Base-by-base conservation (phyloP, 2,329 filamentous ascomycete species). In the Cordyceps sp. region DNA sequence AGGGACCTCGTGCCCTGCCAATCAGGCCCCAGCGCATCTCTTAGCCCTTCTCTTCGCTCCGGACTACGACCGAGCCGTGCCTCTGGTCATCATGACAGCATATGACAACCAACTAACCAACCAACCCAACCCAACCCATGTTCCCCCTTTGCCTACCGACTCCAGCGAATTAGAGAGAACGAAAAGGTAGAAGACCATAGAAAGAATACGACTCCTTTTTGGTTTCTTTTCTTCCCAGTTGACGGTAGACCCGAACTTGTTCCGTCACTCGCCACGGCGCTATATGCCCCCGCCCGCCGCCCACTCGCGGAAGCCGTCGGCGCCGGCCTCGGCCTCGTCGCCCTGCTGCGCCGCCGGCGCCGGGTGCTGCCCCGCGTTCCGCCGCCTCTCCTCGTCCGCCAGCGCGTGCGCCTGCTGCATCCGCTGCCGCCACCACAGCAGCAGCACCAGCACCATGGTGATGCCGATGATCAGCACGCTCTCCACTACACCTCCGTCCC, bases 391-490 rank as follows among this genome's bases (percentile, higher is more conserved):
- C 18, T 54, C 46, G 20, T 56, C 49, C 16, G 43, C 44, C 35
- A 52, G 44, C n/a, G 42, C 46, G 32, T 66, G 62, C 20, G 59
- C 64, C 41, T 76, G 62, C 46, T 83, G 78, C 37, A 73, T 62
- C 47, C 73, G 74, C 39, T 83, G 76, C 15, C 82, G 65, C 51
- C 90, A 88, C 54, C 85, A 93, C 13, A 96, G 66, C 21, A 96
- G 60, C 32, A 81, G 70, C 0, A 80, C 73, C 33, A 96, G 62
- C 1, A 74, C 73, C 12, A 75, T 73, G 1, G 81, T 77, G 12
- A 96, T 59, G 2, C 71, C 77, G 12, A 94, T 62, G 38, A 98
- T 92, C 28, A 93, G 61, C 17, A 94, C 55, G 27, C 79, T 88
- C 54, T 96, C 90, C 10, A 94, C 36, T 13, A 93, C 59, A 10